A percentile compares a stretch with the other conserved stretches of the same genome.
These are phyloP conservation scores for Pseudogymnoascus sp. DNA, from an alignment of 2,329 filamentous ascomycete species.

Conservation along the genomic window DNA sequence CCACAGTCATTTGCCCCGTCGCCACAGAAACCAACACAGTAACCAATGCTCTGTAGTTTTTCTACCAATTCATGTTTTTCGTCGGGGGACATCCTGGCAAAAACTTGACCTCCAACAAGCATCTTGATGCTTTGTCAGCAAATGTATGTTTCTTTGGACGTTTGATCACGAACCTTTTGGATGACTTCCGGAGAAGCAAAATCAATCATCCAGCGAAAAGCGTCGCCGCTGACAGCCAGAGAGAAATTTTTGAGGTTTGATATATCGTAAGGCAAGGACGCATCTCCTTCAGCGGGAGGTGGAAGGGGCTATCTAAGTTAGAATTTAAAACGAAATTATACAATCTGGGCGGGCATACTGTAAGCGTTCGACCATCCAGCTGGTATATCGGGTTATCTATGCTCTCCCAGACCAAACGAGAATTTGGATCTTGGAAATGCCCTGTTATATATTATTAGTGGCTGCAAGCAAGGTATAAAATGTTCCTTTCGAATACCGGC, in stretches of 20 bases:
- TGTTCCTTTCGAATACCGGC: slow-evolving; percentile 13
- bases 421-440: slow-evolving; percentile 63
- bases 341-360: slow-evolving; percentile 36
- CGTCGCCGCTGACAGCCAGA: slow-evolving; percentile 81
- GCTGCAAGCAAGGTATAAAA: not conserved
- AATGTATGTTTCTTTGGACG: not conserved
- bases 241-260: slow-evolving; percentile 77
- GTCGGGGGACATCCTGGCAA: slow-evolving; percentile 96
- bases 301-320: slow-evolving; percentile 52
- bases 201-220: slow-evolving; percentile 94
- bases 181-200: slow-evolving; percentile 76
- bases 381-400: slow-evolving; percentile 77
- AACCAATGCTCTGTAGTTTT: slow-evolving; percentile 92
- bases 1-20: slow-evolving; percentile 97
- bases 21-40: slow-evolving; percentile 91
- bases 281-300: slow-evolving; percentile 62
- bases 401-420: slow-evolving; percentile 79
- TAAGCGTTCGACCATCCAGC: slow-evolving; percentile 70
- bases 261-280: slow-evolving; percentile 78
- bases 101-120: slow-evolving; percentile 86
- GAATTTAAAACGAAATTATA: not conserved
- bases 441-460: slow-evolving; percentile 34
- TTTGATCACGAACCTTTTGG: slow-evolving; percentile 44
- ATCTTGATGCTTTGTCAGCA: slow-evolving; percentile 45
- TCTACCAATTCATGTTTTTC: slow-evolving; percentile 97